Base-by-base conservation (phyloP, 805 yeast species). In the Yarrowia hollandica region DNA sequence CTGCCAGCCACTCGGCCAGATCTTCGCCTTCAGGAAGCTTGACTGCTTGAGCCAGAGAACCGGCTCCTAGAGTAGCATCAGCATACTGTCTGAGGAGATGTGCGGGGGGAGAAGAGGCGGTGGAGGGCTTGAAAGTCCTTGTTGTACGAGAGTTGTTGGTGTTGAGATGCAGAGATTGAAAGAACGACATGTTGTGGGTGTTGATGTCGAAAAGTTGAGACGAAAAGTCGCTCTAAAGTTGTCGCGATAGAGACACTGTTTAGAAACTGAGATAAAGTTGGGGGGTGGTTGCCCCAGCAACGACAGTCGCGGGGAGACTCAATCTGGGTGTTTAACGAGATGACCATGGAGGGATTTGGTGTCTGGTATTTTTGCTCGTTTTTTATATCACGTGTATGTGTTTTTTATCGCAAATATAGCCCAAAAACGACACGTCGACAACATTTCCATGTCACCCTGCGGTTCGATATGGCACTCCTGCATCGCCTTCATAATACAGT, bases 61-160 rank as follows among this genome's bases (percentile, higher is more conserved):
- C 96, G 0, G 97, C 86, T 0, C 99, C 99, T 54, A 94, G 77
- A 0, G 99, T 92, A 41, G 95, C 90, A 70, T 92, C 98, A 0
- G 97, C 99, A 67, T 90, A 90, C 67, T 79, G 84, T 62, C 96
- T 81, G 60, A 94, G 72, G 34, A 68, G 72, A 57, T 67, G 70
- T n/a, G 71, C 67, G 30, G 71, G 72, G 22, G 65, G 64, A 10
- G 67, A 69, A 7, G 67, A 64, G n/a, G 71, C 64, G 23, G 66
- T 62, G 30, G 65, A 65, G 12, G 74, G 66, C 60, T 71, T 66
- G 67, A 74, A 72, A 11, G 74, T 71, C 35, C 73, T 67, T 8
- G 72, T 66, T 8, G 75, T 71, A 25, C 69, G 60, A 18, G 68
- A 61, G 59, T 67, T 67, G 57, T 61, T 58, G 8, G 55, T 31